Conservation (phyloP, 257 asterid species). For the Fraxinus quadrangulata region DNA sequence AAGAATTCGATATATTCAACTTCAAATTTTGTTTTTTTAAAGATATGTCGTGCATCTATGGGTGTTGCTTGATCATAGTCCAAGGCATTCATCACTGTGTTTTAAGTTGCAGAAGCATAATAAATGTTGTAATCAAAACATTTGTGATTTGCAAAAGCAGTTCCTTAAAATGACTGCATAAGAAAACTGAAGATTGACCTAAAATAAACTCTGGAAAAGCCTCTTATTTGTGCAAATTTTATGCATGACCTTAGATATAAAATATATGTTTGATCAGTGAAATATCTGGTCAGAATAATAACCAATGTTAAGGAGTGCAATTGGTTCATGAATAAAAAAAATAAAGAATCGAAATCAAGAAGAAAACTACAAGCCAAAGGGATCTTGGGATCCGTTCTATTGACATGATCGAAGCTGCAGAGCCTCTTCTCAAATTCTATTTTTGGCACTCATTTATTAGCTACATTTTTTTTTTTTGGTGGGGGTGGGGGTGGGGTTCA, state of each 20-base stretch:
- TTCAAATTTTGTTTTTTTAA: background rate
- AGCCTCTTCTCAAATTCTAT: background rate
- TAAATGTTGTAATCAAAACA: background rate
- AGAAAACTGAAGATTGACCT: slow-evolving; percentile 1
- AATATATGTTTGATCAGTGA: background rate
- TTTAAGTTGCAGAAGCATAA: background rate
- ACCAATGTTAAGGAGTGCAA: background rate
- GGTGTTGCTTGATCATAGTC: background rate
- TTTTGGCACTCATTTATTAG: background rate
- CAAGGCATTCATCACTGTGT: background rate
- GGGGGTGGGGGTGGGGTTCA: background rate
- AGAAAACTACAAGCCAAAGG: too few species aligned
- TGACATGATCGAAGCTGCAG: background rate
- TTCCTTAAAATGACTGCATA: background rate
- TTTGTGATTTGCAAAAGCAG: background rate
- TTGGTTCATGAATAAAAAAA: background rate
- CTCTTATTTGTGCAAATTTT: background rate
- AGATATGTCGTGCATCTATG: background rate
- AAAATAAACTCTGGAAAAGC: background rate
- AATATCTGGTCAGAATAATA: background rate
- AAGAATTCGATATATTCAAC: background rate
- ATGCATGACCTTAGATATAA: background rate
- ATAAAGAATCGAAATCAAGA: too few species aligned
- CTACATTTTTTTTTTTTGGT: background rate
- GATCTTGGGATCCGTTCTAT: too few species aligned